Evolutionary conservation across 1,284 basidiomycete genomes (phyloP).

Genomic region (Bjerkandera adusta): DNA sequence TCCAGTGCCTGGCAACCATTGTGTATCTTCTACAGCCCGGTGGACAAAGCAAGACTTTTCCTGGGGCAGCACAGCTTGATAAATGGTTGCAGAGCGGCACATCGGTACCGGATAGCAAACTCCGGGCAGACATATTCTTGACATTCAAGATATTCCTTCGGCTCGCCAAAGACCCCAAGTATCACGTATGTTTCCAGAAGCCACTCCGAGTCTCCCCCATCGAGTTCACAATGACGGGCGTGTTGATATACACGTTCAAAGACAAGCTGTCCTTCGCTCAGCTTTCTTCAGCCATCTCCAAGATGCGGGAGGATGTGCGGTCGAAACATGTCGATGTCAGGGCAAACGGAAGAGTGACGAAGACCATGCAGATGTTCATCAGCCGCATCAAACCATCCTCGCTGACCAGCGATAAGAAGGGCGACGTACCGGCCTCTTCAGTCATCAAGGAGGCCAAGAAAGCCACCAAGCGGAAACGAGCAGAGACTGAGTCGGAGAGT

Average conservation of each 20-base stretch:
- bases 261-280: slow-evolving; percentile 38
- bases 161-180: slow-evolving; percentile 36
- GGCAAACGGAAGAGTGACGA: slow-evolving; percentile 39
- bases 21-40: slow-evolving; percentile 31
- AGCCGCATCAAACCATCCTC: slow-evolving; percentile 22
- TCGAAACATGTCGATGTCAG: slow-evolving; percentile 40
- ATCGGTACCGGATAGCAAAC: slow-evolving; percentile 28
- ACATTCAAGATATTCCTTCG: slow-evolving; percentile 42
- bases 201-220: slow-evolving; percentile 43
- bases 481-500: slow-evolving; percentile 8
- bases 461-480: slow-evolving; percentile 9
- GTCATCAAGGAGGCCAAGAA: slow-evolving; percentile 10
- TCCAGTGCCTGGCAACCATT: slow-evolving; percentile 43
- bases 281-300: slow-evolving; percentile 39
- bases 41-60: slow-evolving; percentile 29
- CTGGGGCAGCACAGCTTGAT: slow-evolving; percentile 34
- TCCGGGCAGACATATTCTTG: slow-evolving; percentile 33
- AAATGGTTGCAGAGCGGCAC: slow-evolving; percentile 37
- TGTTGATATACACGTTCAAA: slow-evolving; percentile 39
- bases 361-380: slow-evolving; percentile 39
- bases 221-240: slow-evolving; percentile 47
- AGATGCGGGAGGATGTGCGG: slow-evolving; percentile 43
- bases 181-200: slow-evolving; percentile 36
- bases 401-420: slow-evolving; percentile 24
- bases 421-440: slow-evolving; percentile 21